Evolutionary conservation across 2,329 filamentous ascomycete genomes (phyloP), one percentile per base, ranked within the genome.

Genomic region (Epichloe sylvatica): DNA sequence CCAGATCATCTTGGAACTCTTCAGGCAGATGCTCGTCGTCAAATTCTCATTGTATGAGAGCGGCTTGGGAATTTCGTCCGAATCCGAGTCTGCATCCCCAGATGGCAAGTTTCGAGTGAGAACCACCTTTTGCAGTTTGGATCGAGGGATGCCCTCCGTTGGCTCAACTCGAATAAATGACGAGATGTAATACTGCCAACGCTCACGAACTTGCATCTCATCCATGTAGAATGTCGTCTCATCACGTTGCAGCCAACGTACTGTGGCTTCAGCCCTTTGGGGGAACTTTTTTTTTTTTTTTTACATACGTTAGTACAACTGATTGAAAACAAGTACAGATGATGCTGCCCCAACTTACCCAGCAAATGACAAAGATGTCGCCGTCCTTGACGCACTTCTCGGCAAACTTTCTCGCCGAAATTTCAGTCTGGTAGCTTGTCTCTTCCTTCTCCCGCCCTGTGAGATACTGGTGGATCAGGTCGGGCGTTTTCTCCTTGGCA

Each of bases 171-270:
- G 86, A 56, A 88, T 86, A 66, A 86, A 97, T 0, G 90, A 89
- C 17, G 91, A 90, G 51, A 95, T 87, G 64, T 98, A 98, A 69
- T 94, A 94, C 59, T 91, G 86, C 92, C 92, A 98, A 38, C 81
- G 76, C 54, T 88, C 82, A 50, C 83, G 83, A 46, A 82, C 78
- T 61, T 92, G 84, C 72, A 95, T 83, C 57, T 95, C 88, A 56
- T 94, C 87, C 60, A 84, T 83, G 58, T 92, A 89, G 64, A 95
- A 88, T 0, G 94, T 84, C 39, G 80, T 81, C 56, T 84, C 81
- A 46, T 83, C 79, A 47, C 77, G 74, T 57, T 80, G 78, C 46
- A 84, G 67, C 75, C 79, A 81, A 42, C 87, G 86, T 11, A 94
- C 75, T 1, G 79, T 82, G 35, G 84, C 81, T 61, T 85, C 80